Percentiles rank a stretch among this genome's conserved stretches.
These are phyloP conservation scores for Uronychia binucleata DNA, from an alignment of 73 alveolate species.

Conservation along the genomic window DNA sequence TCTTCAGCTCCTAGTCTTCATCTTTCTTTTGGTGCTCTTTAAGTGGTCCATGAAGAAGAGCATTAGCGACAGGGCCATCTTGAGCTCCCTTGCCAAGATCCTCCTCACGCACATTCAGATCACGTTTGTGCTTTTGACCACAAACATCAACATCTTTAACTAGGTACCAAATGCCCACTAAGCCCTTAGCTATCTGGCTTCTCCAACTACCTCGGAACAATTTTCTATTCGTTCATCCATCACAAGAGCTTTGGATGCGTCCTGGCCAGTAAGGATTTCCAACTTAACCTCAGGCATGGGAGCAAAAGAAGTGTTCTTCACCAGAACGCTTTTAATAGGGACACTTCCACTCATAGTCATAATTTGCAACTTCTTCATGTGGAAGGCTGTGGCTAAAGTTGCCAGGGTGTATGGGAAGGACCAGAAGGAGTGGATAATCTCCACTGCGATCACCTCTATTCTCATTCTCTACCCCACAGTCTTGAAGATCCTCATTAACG, in stretches of 20 bases:
- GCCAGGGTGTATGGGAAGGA: background rate
- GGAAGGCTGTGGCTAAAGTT: background rate
- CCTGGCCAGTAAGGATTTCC: background rate
- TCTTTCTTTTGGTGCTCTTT: slow-evolving; percentile 42
- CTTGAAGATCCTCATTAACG: background rate
- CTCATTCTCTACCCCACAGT: background rate
- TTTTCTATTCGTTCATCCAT: background rate
- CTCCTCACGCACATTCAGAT: background rate
- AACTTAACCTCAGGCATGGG: background rate
- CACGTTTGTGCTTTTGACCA: background rate
- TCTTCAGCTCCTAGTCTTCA: slow-evolving; percentile 27
- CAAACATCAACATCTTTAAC: background rate
- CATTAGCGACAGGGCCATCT: background rate
- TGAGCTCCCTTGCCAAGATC: background rate
- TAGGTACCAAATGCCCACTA: background rate
- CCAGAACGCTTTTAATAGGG: background rate
- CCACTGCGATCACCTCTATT: background rate
- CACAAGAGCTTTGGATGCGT: background rate
- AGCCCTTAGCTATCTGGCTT: background rate
- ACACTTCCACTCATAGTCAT: background rate
- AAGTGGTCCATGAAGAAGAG: background rate
- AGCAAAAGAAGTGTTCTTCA: background rate
- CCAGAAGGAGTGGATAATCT: background rate
- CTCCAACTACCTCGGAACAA: background rate
- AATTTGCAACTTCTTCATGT: background rate